Evolutionary conservation across 2,329 filamentous ascomycete species (phyloP), one percentile per base, ranked within the genome.

Genomic region (Dryadomyces sulphureus): DNA sequence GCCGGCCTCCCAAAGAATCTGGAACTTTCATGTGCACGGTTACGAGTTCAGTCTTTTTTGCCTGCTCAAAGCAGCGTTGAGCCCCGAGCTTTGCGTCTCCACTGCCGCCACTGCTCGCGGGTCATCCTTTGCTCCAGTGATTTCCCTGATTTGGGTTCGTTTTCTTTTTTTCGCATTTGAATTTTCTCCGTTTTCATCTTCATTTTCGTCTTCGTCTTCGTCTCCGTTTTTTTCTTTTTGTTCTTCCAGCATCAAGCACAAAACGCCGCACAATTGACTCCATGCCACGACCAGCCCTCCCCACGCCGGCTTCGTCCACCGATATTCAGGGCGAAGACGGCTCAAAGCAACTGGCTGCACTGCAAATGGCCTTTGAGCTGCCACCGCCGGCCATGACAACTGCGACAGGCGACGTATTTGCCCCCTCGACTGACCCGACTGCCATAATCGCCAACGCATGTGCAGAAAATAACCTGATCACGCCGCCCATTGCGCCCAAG

Each of bases 231-330:
- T 21, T 7, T 19, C 34, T 20, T 27, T 27, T 44, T 25, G 1
- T 32, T 41, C n/a, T 2, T 4, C 17, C 16, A 17, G 17, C 17
- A n/a, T 36, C 17, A 8, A n/a, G n/a, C 17, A 36, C 17, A 36
- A 19, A 36, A 36, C 16, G 17, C 16, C 11, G 16, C 12, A 7
- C 32, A 35, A 16, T 36, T 8, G 16, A 17, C 34, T 19, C 34
- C 24, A 88, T 88, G 83, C 76, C 81, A 60, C 77, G 73, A 48
- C 69, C 74, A 39, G 69, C 67, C 46, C 69, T 79, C 45, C 85
- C 82, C 38, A 93, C 86, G 42, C 87, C 86, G 36, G 79, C 77
- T 45, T 84, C 84, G 11, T 90, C 84, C 30, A 82, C 82, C 43
- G 86, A 92, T 58, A 84, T 92, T 59, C 75, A 77, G 47, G 80